Evolutionary conservation across 306 rosid species (phyloP), one percentile per base, ranked within the genome.

Genomic region (Begonia peltatifolia): DNA sequence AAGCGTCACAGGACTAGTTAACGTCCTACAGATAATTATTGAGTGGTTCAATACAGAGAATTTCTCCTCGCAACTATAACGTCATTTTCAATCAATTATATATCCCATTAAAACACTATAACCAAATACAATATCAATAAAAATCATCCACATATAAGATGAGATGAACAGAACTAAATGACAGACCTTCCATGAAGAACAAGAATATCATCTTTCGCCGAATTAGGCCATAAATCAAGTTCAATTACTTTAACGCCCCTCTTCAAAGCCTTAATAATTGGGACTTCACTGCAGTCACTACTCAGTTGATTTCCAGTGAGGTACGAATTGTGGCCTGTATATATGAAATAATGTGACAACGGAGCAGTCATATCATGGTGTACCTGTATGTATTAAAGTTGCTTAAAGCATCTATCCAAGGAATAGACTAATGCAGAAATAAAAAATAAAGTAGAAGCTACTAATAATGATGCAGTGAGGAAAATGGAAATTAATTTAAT

Each of bases 291-390:
- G 43, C 90, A 84, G 50, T 82, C 89, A 55, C 97, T 84, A 74
- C 87, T 89, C 11, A 89, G 83, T 64, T 89, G 97, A 80, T 89
- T 89, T 67, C 97, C 97, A 44, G 95, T 84, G 1, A 89, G 76
- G 63, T 89, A 89, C 30, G 97, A 89, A 76, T 89, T 89, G 77
- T 89, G 97, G 59, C 97, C 97, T 66, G 97, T 89, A 53, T 84
- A 82, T 82, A 85, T 89, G 84, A 74, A 89, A 75, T 89, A 89
- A 74, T 89, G 95, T 61, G 97, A 84, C 52, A 84, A 67, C 12
- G 97, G 97, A 52, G 85, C 87, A 48, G 65, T 72, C 97, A 85
- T 89, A 54, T 85, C 95, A 57, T 89, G 97, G 67, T 85, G 95
- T 55, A 89, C 94, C 95, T 89, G 94, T 14, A 63, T 61, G 52